Evolutionary conservation across 2,329 filamentous ascomycete genomes (phyloP), one percentile per base, ranked within the genome.

Genomic region (Byssochlamys sp.): DNA sequence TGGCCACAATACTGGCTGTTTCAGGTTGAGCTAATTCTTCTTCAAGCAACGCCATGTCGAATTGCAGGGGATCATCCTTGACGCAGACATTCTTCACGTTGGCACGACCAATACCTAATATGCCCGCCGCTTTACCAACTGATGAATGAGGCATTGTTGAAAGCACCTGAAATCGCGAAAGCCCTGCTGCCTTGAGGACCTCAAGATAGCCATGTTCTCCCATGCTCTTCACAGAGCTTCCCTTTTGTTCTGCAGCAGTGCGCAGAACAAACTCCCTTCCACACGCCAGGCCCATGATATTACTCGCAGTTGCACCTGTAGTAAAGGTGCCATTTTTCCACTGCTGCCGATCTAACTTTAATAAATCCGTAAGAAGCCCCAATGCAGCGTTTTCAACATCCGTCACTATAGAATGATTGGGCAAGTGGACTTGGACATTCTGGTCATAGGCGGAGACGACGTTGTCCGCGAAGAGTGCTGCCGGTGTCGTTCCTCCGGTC

Each of bases 71-170:
- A 65, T 85, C 78, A 7, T 66, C 60, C 3, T 67, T 52, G 14
- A 54, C 58, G 29, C 64, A 68, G 26, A 95, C 71, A 60, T 85
- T 80, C 62, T 82, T 83, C 12, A 96, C 83, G 19, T 82, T 83
- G 9, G 73, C 72, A 45, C 89, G 79, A 0, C 92, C 92, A 11
- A 96, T 76, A 0, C 92, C 92, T 2, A 95, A 78, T 0, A 96
- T 77, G 45, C 88, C 87, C 0, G 91, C 90, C 10, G 91, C 90
- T 75, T 96, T 96, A 55, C 80, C 80, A 1, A 96, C 75, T 2
- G 89, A 95, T 50, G 90, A 95, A 71, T 97, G 92, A 0, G 87
- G 88, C 63, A 87, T 82, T 48, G 89, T 90, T 0, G 89, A 91
- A 59, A 96, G 76, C 6, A 96, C 79, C 67, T 90, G 88, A 5